Base-by-base conservation (phyloP, 2,329 filamentous ascomycete genomes). In the Stachybotrys echinatus region DNA sequence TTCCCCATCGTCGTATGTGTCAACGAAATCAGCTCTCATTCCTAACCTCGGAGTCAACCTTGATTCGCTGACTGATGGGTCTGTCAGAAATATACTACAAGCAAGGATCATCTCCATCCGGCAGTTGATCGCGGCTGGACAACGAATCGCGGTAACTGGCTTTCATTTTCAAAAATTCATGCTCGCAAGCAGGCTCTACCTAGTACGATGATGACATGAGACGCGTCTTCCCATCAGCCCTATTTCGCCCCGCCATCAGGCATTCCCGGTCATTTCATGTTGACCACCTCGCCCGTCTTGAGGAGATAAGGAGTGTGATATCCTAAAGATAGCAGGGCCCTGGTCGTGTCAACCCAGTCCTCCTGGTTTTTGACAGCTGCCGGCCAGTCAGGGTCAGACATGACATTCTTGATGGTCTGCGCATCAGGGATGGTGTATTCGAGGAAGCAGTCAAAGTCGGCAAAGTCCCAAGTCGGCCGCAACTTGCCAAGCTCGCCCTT, bases 391-490 rank as follows among this genome's bases (percentile, higher is more conserved):
- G 42, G 42, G 21, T 44, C 42, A 20, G 21, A 19, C 42, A 44
- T 44, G 42, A 44, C 42, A 22, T 44, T 44, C 22, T 21, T 17
- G 42, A 44, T 44, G 4, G 22, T 20, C 42, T 44, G 19, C 21
- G 20, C 22, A 22, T 23, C 22, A 21, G 42, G 22, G 22, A 44
- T 44, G 42, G 21, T 44, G 20, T 44, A 44, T 6, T 44, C 42
- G 21, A 44, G 42, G 20, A 44, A 44, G 42, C 42, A 44, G 20
- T 44, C 42, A 23, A 44, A 44, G 42, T 44, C 42, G 8, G 42
- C 42, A 44, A 44, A 44, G 12, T 44, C 18, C 42, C 42, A 44
- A 12, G 42, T 23, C 12, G 42, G 42, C 42, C 21, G 18, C 8
- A 22, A 23, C 18, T n/a, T 7, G 22, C 42, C 22, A 20, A 44